These are phyloP conservation scores for Kandelia obovata DNA, from an alignment of 345 rosid species.

Conservation along the genomic window DNA sequence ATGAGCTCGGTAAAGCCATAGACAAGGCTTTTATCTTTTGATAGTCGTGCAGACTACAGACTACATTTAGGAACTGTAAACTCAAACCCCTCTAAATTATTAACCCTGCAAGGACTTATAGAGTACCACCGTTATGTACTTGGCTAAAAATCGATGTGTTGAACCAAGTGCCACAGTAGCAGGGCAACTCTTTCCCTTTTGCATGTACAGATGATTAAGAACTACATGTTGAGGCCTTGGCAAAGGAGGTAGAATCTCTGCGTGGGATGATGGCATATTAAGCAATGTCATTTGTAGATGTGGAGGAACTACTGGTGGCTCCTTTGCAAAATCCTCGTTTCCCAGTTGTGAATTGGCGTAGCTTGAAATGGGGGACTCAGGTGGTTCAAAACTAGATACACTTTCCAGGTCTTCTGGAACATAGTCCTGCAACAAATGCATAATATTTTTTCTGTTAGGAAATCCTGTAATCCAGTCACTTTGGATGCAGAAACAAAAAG, in stretches of 20 bases:
- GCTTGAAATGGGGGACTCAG: slow-evolving; percentile 84
- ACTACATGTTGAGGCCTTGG: slow-evolving; percentile 89
- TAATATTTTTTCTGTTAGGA: slow-evolving; percentile 1
- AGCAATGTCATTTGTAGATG: slow-evolving; percentile 83
- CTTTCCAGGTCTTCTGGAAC: slow-evolving; percentile 93
- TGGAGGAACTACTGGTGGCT: slow-evolving; percentile 84
- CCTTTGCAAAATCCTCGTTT: slow-evolving; percentile 85
- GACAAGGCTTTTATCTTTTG: not conserved
- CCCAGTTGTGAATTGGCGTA: slow-evolving; percentile 64
- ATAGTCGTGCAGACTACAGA: not conserved
- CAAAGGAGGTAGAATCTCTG: slow-evolving; percentile 72
- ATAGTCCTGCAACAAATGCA: slow-evolving; percentile 56
- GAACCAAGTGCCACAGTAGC: slow-evolving; percentile 92
- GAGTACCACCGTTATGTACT: slow-evolving; percentile 88
- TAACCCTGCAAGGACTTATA: slow-evolving; percentile 45
- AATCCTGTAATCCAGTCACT: not conserved
- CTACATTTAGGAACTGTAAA: not conserved
- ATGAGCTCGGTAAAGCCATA: slow-evolving; percentile 4
- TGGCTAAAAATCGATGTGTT: slow-evolving; percentile 70
- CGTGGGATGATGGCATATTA: slow-evolving; percentile 58
- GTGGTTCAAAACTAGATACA: slow-evolving; percentile 81
- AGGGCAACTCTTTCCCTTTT: slow-evolving; percentile 74
- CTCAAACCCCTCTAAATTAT: not conserved
- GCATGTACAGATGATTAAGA: slow-evolving; percentile 94
- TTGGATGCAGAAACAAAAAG: too few relatives aligned